phyloP scores from a whole-genome alignment of 176 grass and related monocot genomes.

The Carex littledalei region DNA sequence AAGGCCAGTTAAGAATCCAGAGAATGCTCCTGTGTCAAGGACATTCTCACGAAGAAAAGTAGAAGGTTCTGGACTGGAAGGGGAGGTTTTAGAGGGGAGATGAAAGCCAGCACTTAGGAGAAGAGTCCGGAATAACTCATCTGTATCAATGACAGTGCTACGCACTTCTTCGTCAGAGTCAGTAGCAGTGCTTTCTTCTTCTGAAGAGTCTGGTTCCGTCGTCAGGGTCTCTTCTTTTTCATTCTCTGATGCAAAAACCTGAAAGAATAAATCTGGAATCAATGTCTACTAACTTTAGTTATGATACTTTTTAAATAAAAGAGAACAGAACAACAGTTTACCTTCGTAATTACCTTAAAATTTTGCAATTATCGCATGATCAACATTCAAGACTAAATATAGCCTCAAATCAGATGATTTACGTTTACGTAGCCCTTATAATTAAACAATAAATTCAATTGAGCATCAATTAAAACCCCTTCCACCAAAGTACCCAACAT shows the following conservation, averaged over 20 bases:
- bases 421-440: background rate
- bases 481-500: background rate
- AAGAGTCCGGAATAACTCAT: constrained; percentile 55
- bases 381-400: background rate
- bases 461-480: background rate
- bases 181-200: constrained; percentile 62
- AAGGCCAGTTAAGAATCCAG: constrained; percentile 72
- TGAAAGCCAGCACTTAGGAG: constrained; percentile 74
- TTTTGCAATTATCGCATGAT: background rate
- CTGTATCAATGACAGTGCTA: background rate
- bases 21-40: constrained; percentile 76
- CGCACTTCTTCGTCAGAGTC: constrained; percentile 56
- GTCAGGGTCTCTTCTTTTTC: constrained; percentile 78
- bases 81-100: constrained; percentile 63
- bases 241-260: constrained; percentile 93
- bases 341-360: background rate
- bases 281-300: background rate
- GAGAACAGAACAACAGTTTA: background rate
- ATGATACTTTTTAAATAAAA: background rate
- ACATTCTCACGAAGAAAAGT: constrained; percentile 78
- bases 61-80: constrained; percentile 26
- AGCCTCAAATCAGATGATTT: background rate
- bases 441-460: background rate
- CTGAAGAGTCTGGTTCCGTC: constrained; percentile 72
- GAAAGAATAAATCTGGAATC: constrained; percentile 3